Evolutionary conservation across 257 asterid species (phyloP).

Genomic region (Fraxinus quadrangulata): DNA sequence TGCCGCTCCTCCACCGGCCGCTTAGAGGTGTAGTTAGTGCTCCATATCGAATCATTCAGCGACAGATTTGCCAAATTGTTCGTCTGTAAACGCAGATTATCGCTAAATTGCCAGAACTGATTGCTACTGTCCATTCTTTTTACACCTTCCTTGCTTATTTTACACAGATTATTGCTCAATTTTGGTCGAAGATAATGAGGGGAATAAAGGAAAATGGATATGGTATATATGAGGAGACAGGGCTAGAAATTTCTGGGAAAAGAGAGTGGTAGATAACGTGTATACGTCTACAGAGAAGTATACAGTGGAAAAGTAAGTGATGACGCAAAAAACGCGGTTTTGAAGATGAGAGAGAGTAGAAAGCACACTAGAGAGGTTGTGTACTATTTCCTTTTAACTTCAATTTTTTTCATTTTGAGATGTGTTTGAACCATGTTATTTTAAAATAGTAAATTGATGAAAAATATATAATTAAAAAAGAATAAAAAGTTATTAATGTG

Average conservation of each 20-base stretch:
- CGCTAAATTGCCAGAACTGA: constrained; percentile 95
- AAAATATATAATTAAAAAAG: too few relatives aligned
- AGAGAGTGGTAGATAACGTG: constrained; percentile 47
- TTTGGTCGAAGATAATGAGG: neutral
- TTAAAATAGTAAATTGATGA: too few relatives aligned
- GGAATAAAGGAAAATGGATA: constrained; percentile 27
- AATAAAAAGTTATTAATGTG: too few relatives aligned
- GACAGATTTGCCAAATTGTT: constrained; percentile 63
- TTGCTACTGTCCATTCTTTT: constrained; percentile 54
- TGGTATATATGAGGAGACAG: neutral
- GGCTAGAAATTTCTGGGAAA: constrained; percentile 21
- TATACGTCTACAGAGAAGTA: constrained; percentile 47
- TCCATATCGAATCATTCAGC: constrained; percentile 92
- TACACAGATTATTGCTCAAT: neutral
- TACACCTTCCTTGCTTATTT: neutral
- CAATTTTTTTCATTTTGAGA: too few relatives aligned
- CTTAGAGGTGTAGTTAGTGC: constrained; percentile 58
- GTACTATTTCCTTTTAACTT: too few relatives aligned
- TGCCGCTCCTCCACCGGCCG: constrained; percentile 69
- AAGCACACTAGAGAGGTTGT: too few relatives aligned
- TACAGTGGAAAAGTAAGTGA: neutral
- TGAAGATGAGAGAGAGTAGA: neutral
- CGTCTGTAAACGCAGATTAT: constrained; percentile 76
- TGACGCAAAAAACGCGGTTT: too few relatives aligned
- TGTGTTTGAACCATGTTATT: too few relatives aligned